A percentile compares a stretch with the other conserved stretches of the same genome.
Conservation (phyloP, 352 stramenopile species). For the Pythium dissotocum region DNA sequence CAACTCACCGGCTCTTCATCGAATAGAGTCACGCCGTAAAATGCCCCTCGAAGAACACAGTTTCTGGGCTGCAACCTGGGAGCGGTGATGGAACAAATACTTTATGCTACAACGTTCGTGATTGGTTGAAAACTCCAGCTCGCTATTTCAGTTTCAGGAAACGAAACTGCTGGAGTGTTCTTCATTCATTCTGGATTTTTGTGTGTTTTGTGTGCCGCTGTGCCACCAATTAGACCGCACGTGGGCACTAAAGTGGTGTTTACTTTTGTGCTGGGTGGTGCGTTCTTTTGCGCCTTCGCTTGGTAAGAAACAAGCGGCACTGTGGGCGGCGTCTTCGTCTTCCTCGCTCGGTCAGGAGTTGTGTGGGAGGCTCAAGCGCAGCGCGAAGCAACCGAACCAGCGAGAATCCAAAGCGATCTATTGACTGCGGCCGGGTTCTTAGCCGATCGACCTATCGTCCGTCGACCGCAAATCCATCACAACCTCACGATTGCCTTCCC, state of each 20-base stretch:
- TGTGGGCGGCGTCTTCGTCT: neutral
- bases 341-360: neutral
- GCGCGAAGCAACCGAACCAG: neutral
- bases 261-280: slow-evolving; percentile 1
- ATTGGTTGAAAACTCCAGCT: neutral
- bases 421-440: neutral
- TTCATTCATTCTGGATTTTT: neutral
- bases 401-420: slow-evolving; percentile 6
- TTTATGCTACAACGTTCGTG: neutral
- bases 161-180: neutral
- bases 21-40: neutral
- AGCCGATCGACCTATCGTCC: neutral
- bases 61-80: neutral
- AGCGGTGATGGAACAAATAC: neutral
- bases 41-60: neutral
- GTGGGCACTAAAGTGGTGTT: neutral
- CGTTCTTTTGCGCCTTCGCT: slow-evolving; percentile 1
- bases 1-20: neutral
- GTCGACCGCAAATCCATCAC: neutral
- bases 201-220: neutral
- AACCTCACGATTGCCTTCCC: neutral
- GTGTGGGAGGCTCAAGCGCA: slow-evolving; percentile 1
- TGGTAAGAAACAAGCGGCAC: slow-evolving; percentile 3
- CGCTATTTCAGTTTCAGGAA: neutral
- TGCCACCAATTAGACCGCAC: neutral